Conservation (phyloP, 169 alveolate genomes). For the Eimeria falciformis region DNA sequence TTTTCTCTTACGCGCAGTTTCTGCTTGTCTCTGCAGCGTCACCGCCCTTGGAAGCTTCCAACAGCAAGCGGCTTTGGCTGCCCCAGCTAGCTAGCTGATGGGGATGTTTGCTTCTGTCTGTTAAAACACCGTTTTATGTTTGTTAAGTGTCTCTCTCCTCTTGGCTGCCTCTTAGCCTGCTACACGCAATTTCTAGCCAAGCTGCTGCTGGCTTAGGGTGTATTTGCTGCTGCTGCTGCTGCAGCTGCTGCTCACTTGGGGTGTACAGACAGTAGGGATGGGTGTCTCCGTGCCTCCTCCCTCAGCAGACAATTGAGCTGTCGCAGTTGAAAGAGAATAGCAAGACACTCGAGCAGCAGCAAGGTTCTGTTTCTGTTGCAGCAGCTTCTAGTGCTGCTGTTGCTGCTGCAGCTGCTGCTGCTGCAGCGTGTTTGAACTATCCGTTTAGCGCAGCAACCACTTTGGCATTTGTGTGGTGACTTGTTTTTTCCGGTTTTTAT, state of each 20-base stretch:
- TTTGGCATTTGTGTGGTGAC: too few species aligned
- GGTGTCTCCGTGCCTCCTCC: background rate
- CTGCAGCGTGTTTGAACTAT: background rate
- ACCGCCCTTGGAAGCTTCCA: background rate
- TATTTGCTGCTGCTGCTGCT: background rate
- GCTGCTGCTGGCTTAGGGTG: background rate
- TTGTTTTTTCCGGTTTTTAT: too few species aligned
- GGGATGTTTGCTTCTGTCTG: too few species aligned
- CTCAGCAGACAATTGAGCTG: background rate
- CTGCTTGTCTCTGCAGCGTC: background rate
- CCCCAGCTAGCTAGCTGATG: background rate
- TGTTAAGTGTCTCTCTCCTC: too few species aligned
- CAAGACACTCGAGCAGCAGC: background rate
- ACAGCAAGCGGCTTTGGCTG: background rate
- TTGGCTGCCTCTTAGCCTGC: background rate
- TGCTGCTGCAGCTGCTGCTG: background rate
- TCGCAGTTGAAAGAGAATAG: background rate
- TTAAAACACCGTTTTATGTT: too few species aligned
- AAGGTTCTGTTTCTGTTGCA: too few species aligned
- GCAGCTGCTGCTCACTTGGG: background rate
- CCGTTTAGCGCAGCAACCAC: background rate
- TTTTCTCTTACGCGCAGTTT: background rate
- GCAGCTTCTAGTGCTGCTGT: too few species aligned
- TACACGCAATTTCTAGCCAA: background rate
- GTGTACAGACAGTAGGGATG: too few species aligned